Evolutionary conservation across 768 basidiomycete genomes (phyloP).

Genomic region (Xerocomellus intermedius): DNA sequence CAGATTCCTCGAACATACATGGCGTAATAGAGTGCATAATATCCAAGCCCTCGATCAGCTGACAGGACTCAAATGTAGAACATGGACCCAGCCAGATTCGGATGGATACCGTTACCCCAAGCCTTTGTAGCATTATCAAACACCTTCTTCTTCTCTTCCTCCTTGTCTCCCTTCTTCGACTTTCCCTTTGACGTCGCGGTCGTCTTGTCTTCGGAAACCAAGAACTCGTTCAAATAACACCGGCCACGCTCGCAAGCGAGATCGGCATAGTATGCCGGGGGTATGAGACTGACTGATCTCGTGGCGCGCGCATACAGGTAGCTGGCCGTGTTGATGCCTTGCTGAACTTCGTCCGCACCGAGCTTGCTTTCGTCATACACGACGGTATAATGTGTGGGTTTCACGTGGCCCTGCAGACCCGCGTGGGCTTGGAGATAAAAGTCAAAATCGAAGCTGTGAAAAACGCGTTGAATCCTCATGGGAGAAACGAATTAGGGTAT

Average conservation of each 20-base stretch:
- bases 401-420: slow-evolving; percentile 68
- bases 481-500: background rate
- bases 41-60: background rate
- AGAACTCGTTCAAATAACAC: slow-evolving; percentile 71
- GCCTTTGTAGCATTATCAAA: slow-evolving; percentile 22
- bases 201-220: slow-evolving; percentile 55
- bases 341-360: slow-evolving; percentile 70
- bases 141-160: slow-evolving; percentile 28
- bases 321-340: slow-evolving; percentile 64
- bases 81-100: slow-evolving; percentile 61
- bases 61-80: slow-evolving; percentile 58
- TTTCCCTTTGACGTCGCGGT: slow-evolving; percentile 34
- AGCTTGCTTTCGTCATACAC: slow-evolving; percentile 75
- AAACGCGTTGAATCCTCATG: background rate
- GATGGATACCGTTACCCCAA: slow-evolving; percentile 60
- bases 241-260: slow-evolving; percentile 79
- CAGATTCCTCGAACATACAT: background rate
- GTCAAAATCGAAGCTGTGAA: slow-evolving; percentile 56
- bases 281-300: slow-evolving; percentile 77
- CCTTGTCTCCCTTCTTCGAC: slow-evolving; percentile 23
- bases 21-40: background rate
- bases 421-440: slow-evolving; percentile 74
- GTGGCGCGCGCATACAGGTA: slow-evolving; percentile 84
- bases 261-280: slow-evolving; percentile 80
- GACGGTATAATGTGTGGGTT: slow-evolving; percentile 76